These are phyloP conservation scores for Leccinum aurantiacum DNA, from an alignment of 768 basidiomycete species.

Conservation along the genomic window DNA sequence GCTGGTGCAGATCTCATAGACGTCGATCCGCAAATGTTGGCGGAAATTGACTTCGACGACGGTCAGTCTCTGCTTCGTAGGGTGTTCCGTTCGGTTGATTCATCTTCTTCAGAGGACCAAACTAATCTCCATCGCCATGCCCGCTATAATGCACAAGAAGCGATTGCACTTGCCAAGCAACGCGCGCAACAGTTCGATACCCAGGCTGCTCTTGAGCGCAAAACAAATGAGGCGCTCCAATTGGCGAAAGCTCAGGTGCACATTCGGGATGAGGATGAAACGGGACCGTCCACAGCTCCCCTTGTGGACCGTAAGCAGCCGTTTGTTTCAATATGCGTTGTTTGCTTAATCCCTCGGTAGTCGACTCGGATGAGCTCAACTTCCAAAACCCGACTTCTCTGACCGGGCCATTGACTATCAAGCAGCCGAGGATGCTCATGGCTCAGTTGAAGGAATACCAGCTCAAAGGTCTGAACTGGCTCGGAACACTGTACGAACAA, in stretches of 20 bases:
- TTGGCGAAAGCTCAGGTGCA: conserved; percentile 57
- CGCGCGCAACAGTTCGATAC: conserved; percentile 85
- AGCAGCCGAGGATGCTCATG: conserved; percentile 94
- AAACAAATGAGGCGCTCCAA: conserved; percentile 74
- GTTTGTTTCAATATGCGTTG: not conserved
- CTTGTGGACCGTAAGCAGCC: conserved; percentile 69
- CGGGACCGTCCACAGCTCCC: conserved; percentile 38
- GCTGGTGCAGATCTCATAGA: conserved; percentile 59
- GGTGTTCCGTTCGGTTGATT: conserved; percentile 4
- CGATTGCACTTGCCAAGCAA: conserved; percentile 73
- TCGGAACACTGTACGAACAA: conserved; percentile 96
- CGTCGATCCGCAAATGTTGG: conserved; percentile 50
- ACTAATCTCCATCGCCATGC: conserved; percentile 86
- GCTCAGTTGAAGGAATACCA: conserved; percentile 98
- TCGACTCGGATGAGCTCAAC: conserved; percentile 96
- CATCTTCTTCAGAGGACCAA: conserved; percentile 65
- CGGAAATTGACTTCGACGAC: conserved; percentile 88
- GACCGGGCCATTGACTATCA: conserved; percentile 78
- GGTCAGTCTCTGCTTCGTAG: conserved; percentile 47
- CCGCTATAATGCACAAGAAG: conserved; percentile 85
- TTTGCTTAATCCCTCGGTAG: conserved; percentile 38
- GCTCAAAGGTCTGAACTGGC: conserved; percentile 96
- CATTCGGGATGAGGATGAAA: conserved; percentile 42
- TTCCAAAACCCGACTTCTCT: conserved; percentile 98
- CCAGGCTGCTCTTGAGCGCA: conserved; percentile 76